A percentile compares a stretch with the other conserved stretches of the same genome.
Conservation (phyloP, 2,329 filamentous ascomycete genomes). For the Colletotrichum limetticola region DNA sequence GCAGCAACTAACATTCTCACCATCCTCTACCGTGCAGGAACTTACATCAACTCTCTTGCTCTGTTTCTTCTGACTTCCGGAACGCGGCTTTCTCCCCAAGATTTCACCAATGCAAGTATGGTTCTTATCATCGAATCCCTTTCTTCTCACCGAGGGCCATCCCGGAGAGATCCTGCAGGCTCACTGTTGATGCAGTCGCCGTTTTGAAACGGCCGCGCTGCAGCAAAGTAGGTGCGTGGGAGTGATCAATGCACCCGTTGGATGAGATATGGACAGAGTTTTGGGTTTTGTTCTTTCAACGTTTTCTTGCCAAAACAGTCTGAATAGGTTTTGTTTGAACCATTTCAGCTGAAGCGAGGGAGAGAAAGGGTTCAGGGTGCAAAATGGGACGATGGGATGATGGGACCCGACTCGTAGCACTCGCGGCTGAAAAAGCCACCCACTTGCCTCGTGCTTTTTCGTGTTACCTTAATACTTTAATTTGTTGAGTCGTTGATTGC, state of each 20-base stretch:
- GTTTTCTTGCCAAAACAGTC: background rate
- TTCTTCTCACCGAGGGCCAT: background rate
- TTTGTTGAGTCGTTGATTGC: background rate
- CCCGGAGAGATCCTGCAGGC: background rate
- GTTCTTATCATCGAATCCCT: too few relatives aligned
- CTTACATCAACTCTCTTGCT: background rate
- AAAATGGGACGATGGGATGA: background rate
- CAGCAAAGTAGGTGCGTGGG: background rate
- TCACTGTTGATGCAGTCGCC: background rate
- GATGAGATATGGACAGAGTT: background rate
- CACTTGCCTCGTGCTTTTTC: background rate
- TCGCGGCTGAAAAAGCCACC: background rate
- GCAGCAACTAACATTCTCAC: background rate
- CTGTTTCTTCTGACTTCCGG: background rate
- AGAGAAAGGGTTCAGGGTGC: background rate
- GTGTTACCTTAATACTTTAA: background rate
- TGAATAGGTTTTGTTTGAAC: background rate
- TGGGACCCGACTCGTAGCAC: background rate
- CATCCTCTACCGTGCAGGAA: background rate
- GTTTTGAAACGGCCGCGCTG: slow-evolving; percentile 16
- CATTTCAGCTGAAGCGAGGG: background rate
- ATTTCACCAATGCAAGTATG: background rate
- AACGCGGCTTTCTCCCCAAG: background rate
- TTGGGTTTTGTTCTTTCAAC: background rate
- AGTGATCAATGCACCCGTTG: slow-evolving; percentile 7